A percentile compares a stretch with the other conserved stretches of the same genome.
Evolutionary conservation across 805 yeast species (phyloP).

Genomic region (Zygotorulaspora chibaensis): DNA sequence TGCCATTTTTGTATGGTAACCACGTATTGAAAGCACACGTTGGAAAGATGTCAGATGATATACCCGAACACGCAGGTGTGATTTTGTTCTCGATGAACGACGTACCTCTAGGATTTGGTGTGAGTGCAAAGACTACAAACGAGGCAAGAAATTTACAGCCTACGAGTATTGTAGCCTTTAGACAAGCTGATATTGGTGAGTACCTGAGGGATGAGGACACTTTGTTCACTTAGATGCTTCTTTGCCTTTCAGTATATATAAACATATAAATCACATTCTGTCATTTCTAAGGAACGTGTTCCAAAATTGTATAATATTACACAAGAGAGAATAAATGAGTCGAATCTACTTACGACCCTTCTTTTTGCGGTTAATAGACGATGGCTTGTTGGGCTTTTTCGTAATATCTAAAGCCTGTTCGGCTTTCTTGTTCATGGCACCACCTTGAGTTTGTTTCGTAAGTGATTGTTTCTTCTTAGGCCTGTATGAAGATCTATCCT

Average conservation of each 20-base stretch:
- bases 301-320: slow-evolving; percentile 9
- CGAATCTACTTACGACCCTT: slow-evolving; percentile 23
- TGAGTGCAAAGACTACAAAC: slow-evolving; percentile 83
- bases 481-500: slow-evolving; percentile 77
- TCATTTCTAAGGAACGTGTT: not conserved
- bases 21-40: slow-evolving; percentile 94
- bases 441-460: slow-evolving; percentile 59
- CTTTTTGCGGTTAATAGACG: slow-evolving; percentile 12
- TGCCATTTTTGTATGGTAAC: slow-evolving; percentile 96
- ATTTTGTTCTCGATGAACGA: slow-evolving; percentile 88
- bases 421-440: slow-evolving; percentile 43
- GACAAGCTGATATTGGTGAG: slow-evolving; percentile 98
- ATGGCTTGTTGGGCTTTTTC: slow-evolving; percentile 15
- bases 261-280: not conserved
- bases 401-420: slow-evolving; percentile 33
- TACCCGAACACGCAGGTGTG: slow-evolving; percentile 97
- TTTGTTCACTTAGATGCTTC: slow-evolving; percentile 58
- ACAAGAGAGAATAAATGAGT: slow-evolving; percentile 2
- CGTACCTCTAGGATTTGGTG: slow-evolving; percentile 92
- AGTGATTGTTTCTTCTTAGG: slow-evolving; percentile 56
- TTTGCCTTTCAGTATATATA: not conserved
- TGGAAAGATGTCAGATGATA: slow-evolving; percentile 95
- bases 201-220: slow-evolving; percentile 97
- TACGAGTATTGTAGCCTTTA: slow-evolving; percentile 88
- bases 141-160: slow-evolving; percentile 89